Evolutionary conservation across 306 rosid genomes (phyloP), one percentile per base, ranked within the genome.

Genomic region (Casuarina glauca): DNA sequence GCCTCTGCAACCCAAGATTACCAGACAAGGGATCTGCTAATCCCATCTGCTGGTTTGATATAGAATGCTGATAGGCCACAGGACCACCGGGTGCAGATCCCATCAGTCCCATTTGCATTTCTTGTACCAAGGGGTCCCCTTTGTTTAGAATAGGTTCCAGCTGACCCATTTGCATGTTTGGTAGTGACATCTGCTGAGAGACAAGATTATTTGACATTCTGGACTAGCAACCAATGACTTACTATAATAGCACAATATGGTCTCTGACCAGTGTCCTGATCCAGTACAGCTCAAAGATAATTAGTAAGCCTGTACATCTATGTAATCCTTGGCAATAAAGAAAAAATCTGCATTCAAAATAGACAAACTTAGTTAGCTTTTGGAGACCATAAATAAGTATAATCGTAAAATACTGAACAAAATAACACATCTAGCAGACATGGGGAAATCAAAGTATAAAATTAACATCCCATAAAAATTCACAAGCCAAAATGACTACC

Each of bases 131-230:
- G 0, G 89, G 85, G 64, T 88, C 91, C 87, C 72, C 85, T 41
- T 77, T 82, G 76, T 73, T 85, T 76, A 73, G 58, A 70, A 78
- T 76, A 45, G 96, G 87, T 74, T 90, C 93, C 82, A 90, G 41
- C 42, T 88, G 93, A 78, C 89, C 84, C 83, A 87, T 85, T 74
- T 84, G 94, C 89, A 75, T 80, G 82, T 83, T 85, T 5, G 90
- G 70, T 57, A 87, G 45, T 9, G 79, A 78, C 53, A 84, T 64
- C 49, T 76, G 88, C 71, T 93, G 87, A 32, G 91, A 86, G 81
- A 90, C 85, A 73, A 88, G 76, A 70, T 91, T 85, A 85, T 86
- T 88, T 39, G 89, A 83, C 96, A 90, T 85, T 76, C 79, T 87
- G 75, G 26, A 74, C 77, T 55, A 81, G 75, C 32, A 78, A 32